A percentile compares a stretch with the other conserved stretches of the same genome.
These are phyloP conservation scores for Mycena venus DNA, from an alignment of 768 basidiomycete species.

Conservation along the genomic window DNA sequence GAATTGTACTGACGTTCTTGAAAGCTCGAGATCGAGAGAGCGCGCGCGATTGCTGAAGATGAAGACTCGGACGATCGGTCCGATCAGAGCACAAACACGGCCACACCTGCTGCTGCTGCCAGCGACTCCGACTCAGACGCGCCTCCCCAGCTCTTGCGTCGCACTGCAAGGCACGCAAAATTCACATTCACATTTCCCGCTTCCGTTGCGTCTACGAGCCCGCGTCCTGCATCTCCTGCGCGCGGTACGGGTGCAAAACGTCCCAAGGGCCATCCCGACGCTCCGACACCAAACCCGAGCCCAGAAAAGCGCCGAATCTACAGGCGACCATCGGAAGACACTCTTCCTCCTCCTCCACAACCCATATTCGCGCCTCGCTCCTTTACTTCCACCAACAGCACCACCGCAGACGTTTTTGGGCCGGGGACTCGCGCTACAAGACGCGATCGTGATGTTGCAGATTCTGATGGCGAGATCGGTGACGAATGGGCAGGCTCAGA, in stretches of 20 bases:
- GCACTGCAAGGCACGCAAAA: not conserved
- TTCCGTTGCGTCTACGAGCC: not conserved
- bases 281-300: not conserved
- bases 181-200: not conserved
- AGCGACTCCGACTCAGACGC: conserved; percentile 6
- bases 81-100: not conserved
- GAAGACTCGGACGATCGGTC: conserved; percentile 19
- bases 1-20: not conserved
- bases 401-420: not conserved
- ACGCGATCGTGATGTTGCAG: not conserved
- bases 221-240: too few species aligned
- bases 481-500: not conserved
- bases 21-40: conserved; percentile 6
- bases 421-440: not conserved
- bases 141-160: not conserved
- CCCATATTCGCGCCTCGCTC: not conserved
- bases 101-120: not conserved
- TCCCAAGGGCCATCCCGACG: not conserved
- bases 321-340: not conserved
- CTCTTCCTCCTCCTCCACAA: not conserved
- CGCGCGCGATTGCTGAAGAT: not conserved
- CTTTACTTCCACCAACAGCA: not conserved
- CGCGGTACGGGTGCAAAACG: not conserved
- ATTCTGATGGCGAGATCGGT: not conserved
- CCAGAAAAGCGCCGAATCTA: conserved; percentile 1